These are phyloP conservation scores for Ophiostoma ips DNA, from an alignment of 2,329 filamentous ascomycete species.

Conservation along the genomic window DNA sequence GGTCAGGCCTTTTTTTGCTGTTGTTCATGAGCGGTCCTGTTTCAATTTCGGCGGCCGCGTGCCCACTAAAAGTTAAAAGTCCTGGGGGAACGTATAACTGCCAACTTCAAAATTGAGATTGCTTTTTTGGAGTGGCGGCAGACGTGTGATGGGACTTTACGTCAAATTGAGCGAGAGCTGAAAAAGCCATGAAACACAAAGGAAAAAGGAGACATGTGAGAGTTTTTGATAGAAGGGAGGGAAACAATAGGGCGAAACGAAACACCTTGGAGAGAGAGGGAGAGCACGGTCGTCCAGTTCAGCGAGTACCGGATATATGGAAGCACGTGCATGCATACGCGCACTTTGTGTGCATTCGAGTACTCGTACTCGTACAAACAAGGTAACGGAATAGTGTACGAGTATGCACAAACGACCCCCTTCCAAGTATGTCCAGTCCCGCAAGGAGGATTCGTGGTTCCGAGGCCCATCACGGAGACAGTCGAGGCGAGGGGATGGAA, in stretches of 20 bases:
- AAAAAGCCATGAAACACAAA: not conserved
- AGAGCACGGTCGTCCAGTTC: not conserved
- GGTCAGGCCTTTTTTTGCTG: constrained; percentile 12
- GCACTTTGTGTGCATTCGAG: no score
- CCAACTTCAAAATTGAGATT: constrained; percentile 18
- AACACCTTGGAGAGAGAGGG: not conserved
- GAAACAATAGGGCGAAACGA: not conserved
- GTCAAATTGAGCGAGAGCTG: not conserved
- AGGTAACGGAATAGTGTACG: no score
- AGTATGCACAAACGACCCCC: no score
- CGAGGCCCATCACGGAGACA: not conserved
- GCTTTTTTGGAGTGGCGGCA: not conserved
- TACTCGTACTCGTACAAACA: no score
- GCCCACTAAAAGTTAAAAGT: constrained; percentile 24
- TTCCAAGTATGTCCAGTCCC: no score
- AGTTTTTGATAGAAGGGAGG: not conserved
- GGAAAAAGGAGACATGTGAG: not conserved
- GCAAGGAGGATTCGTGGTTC: no score
- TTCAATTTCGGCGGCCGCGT: constrained; percentile 28
- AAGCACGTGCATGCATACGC: no score
- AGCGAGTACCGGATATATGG: no score
- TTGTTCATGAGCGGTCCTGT: constrained; percentile 19
- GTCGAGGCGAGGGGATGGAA: not conserved
- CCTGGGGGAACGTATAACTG: constrained; percentile 21
- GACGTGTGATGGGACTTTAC: not conserved